These are phyloP conservation scores for Emydomyces testavorans DNA, from an alignment of 2,329 filamentous ascomycete genomes.

Conservation along the genomic window DNA sequence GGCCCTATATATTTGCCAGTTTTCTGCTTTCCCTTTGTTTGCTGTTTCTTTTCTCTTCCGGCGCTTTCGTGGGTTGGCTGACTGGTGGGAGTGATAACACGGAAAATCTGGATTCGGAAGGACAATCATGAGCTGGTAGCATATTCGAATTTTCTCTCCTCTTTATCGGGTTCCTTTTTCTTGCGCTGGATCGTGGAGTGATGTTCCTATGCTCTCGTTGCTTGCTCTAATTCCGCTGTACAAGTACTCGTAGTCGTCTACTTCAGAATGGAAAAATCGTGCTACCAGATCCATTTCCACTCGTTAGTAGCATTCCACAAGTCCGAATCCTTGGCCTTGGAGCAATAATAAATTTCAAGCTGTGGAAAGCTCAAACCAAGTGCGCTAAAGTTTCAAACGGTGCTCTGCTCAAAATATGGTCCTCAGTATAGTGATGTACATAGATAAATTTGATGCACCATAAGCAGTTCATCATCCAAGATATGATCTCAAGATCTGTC, in stretches of 20 bases:
- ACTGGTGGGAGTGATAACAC: constrained; percentile 6
- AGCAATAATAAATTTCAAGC: too few relatives aligned
- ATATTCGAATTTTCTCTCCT: constrained; percentile 3
- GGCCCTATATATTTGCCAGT: constrained; percentile 5
- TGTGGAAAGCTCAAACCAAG: too few relatives aligned
- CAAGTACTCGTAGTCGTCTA: constrained; percentile 7
- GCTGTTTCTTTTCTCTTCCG: constrained; percentile 1
- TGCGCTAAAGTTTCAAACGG: too few relatives aligned
- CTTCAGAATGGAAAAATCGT: constrained; percentile 2
- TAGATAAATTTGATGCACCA: too few relatives aligned
- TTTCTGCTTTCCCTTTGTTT: not conserved
- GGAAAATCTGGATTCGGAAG: constrained; percentile 8
- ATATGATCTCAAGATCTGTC: too few relatives aligned
- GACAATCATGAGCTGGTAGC: constrained; percentile 5
- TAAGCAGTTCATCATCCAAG: too few relatives aligned
- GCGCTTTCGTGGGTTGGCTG: constrained; percentile 10
- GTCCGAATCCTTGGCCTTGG: too few relatives aligned
- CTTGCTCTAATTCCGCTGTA: constrained; percentile 5
- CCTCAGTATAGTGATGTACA: too few relatives aligned
- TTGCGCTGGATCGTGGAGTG: not conserved
- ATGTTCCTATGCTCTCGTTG: not conserved
- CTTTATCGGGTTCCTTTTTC: not conserved
- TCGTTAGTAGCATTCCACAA: too few relatives aligned
- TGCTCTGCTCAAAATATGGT: too few relatives aligned
- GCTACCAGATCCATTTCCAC: too few relatives aligned